phyloP scores from a whole-genome alignment of 2,329 filamentous ascomycete species.

The Aureobasidium pullulans region DNA sequence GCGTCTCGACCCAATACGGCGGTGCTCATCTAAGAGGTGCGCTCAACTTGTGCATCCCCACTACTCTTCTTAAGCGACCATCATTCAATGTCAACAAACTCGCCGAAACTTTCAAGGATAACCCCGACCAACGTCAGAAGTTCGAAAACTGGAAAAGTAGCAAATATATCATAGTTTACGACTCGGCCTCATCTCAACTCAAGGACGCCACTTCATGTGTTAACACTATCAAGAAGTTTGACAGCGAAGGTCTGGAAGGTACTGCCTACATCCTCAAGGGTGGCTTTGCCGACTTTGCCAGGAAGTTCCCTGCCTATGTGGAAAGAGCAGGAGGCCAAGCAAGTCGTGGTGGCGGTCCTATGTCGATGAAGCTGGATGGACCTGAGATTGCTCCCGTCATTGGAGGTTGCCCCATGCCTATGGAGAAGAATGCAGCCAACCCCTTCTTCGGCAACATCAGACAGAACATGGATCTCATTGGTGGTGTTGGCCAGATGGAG shows the following conservation, averaged over 20 bases:
- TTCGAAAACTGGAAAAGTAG: slow-evolving; percentile 72
- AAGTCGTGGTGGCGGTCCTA: slow-evolving; percentile 5
- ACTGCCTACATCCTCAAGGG: slow-evolving; percentile 68
- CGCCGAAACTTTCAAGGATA: slow-evolving; percentile 71
- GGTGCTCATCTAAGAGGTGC: slow-evolving; percentile 69
- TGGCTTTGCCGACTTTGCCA: slow-evolving; percentile 69
- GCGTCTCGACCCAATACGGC: slow-evolving; percentile 76
- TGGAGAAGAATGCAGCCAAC: slow-evolving; percentile 60
- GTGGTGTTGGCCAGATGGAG: slow-evolving; percentile 76
- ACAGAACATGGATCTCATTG: slow-evolving; percentile 91
- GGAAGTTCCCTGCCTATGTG: slow-evolving; percentile 57
- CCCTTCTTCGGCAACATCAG: slow-evolving; percentile 95
- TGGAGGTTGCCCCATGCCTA: slow-evolving; percentile 78
- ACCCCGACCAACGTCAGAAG: slow-evolving; percentile 56
- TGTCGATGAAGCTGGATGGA: slow-evolving; percentile 41
- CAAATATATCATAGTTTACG: slow-evolving; percentile 79
- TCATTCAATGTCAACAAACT: slow-evolving; percentile 87
- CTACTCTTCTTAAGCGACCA: slow-evolving; percentile 80
- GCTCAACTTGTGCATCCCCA: slow-evolving; percentile 89
- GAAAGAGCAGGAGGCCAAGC: slow-evolving; percentile 35
- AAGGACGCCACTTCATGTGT: slow-evolving; percentile 74
- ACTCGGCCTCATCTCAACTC: slow-evolving; percentile 65
- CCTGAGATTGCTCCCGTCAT: slow-evolving; percentile 67
- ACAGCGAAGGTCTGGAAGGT: slow-evolving; percentile 72
- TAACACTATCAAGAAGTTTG: slow-evolving; percentile 92